These are phyloP conservation scores for Melanopsichium pennsylvanicum DNA, from an alignment of 1,284 basidiomycete genomes.

Conservation along the genomic window DNA sequence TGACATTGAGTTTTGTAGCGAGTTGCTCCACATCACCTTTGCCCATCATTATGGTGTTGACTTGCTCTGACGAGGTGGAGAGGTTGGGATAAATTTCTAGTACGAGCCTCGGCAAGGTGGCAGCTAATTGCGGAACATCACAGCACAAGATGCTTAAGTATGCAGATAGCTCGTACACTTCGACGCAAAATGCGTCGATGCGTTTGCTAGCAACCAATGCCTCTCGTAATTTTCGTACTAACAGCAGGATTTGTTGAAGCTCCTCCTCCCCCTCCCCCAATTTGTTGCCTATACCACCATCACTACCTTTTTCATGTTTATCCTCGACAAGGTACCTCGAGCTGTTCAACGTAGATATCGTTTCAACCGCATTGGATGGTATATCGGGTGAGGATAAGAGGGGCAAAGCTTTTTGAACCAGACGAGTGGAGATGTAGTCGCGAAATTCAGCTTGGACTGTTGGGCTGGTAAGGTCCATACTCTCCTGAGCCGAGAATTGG, in stretches of 20 bases:
- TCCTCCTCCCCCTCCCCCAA: constrained; percentile 17
- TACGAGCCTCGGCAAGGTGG: constrained; percentile 26
- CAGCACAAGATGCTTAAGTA: constrained; percentile 14
- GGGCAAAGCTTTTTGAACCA: constrained; percentile 1
- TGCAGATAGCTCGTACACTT: constrained; percentile 33
- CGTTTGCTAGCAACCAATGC: constrained; percentile 26
- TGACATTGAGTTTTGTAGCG: too few species aligned
- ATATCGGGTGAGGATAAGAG: constrained; percentile 1
- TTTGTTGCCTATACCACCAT: too few species aligned
- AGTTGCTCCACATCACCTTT: too few species aligned
- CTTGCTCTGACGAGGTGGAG: too few species aligned
- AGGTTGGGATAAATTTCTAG: constrained; percentile 27
- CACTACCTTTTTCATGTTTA: too few species aligned
- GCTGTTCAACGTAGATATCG: constrained; percentile 3
- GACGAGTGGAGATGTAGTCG: constrained; percentile 32
- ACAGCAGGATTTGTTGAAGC: constrained; percentile 28
- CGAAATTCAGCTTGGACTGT: constrained; percentile 25
- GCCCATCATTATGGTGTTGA: too few species aligned
- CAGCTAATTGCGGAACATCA: constrained; percentile 21
- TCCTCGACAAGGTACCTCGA: constrained; percentile 10
- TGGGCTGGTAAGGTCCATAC: constrained; percentile 26
- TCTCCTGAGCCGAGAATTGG: constrained; percentile 18
- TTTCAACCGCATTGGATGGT: too few species aligned
- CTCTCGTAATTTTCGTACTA: constrained; percentile 39
- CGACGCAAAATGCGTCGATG: constrained; percentile 28